These are phyloP conservation scores for Naematelia encephala DNA, from an alignment of 768 basidiomycete genomes.

Conservation along the genomic window DNA sequence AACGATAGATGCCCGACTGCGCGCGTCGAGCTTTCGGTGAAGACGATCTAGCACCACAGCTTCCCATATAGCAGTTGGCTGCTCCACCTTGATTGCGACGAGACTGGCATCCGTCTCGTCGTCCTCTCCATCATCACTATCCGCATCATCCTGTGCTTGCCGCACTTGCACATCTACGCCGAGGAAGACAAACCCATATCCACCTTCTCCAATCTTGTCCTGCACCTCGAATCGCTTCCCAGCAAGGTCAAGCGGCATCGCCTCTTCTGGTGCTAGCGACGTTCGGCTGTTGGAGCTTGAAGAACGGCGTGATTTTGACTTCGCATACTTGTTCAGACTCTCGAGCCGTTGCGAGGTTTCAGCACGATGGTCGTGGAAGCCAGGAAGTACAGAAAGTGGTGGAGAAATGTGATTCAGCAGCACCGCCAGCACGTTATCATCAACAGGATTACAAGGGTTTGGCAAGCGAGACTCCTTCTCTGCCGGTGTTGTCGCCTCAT, in stretches of 20 bases:
- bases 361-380: conserved; percentile 47
- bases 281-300: conserved; percentile 25
- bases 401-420: conserved; percentile 59
- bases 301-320: conserved; percentile 38
- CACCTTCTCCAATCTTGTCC: conserved; percentile 93
- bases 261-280: conserved; percentile 32
- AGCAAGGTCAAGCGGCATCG: conserved; percentile 57
- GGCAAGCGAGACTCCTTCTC: conserved; percentile 53
- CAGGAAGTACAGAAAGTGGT: conserved; percentile 53
- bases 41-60: conserved; percentile 77
- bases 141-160: conserved; percentile 41
- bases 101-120: conserved; percentile 54
- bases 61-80: conserved; percentile 87
- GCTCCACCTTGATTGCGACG: conserved; percentile 87
- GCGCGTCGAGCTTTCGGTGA: conserved; percentile 63
- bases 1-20: conserved; percentile 67
- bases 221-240: conserved; percentile 66
- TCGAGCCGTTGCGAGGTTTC: conserved; percentile 59
- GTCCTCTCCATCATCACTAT: conserved; percentile 58
- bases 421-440: conserved; percentile 61
- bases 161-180: conserved; percentile 56
- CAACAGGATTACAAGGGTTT: conserved; percentile 86
- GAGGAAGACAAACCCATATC: conserved; percentile 93
- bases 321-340: conserved; percentile 68
- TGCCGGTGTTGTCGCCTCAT: background rate